Conservation (phyloP, 1,284 basidiomycete species). For the Lentinus polychrous region DNA sequence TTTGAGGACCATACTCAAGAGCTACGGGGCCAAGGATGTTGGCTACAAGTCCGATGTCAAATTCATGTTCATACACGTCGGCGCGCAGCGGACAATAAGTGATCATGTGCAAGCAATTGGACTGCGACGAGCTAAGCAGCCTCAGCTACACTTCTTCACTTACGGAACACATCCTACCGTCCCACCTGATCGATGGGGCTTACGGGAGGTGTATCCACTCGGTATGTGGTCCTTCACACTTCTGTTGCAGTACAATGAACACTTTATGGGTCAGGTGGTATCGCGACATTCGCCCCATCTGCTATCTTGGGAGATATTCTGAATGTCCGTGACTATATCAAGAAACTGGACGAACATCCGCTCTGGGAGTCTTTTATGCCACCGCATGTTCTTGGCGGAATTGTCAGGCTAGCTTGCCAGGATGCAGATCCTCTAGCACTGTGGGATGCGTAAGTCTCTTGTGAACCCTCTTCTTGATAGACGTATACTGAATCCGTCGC, state of each 20-base stretch:
- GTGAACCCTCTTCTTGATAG: neutral
- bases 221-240: constrained; percentile 35
- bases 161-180: constrained; percentile 56
- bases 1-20: constrained; percentile 38
- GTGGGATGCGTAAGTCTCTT: constrained; percentile 17
- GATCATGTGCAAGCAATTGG: constrained; percentile 38
- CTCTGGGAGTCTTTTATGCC: constrained; percentile 59
- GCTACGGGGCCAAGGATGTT: constrained; percentile 31
- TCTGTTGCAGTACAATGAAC: neutral
- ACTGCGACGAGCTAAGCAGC: constrained; percentile 34
- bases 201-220: constrained; percentile 56
- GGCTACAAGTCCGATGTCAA: constrained; percentile 34
- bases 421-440: constrained; percentile 16
- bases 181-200: constrained; percentile 43
- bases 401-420: constrained; percentile 22
- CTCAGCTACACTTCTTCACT: constrained; percentile 50
- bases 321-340: constrained; percentile 38
- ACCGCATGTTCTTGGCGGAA: constrained; percentile 50
- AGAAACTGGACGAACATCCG: constrained; percentile 47
- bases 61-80: constrained; percentile 60
- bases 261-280: constrained; percentile 42
- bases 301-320: constrained; percentile 47
- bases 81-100: constrained; percentile 40
- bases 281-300: constrained; percentile 57
- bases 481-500: neutral